Percentiles rank a stretch among this genome's conserved stretches.
Evolutionary conservation across 345 rosid genomes (phyloP).

Genomic region (Acer negundo): DNA sequence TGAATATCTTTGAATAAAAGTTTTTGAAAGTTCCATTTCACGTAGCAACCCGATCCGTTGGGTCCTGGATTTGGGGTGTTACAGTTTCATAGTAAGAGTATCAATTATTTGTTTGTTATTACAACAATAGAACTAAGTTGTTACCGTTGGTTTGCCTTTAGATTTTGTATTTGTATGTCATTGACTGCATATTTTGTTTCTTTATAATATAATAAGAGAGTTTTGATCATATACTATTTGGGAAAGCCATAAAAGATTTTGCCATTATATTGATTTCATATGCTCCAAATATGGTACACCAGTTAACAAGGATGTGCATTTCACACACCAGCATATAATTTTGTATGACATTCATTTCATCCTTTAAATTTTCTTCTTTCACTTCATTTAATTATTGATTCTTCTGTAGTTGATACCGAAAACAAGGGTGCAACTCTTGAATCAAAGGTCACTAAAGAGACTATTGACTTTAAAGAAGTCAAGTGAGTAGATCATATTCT

Average conservation of each 20-base stretch:
- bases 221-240: background rate
- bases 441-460: conserved; percentile 61
- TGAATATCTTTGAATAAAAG: too few relatives aligned
- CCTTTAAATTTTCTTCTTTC: background rate
- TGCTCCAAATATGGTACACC: too few relatives aligned
- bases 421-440: conserved; percentile 60
- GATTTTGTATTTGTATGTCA: background rate
- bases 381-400: conserved; percentile 2
- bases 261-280: background rate
- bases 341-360: background rate
- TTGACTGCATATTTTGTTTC: background rate
- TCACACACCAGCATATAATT: background rate
- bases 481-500: conserved; percentile 85
- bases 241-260: background rate
- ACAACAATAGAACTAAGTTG: background rate
- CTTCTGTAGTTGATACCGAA: conserved; percentile 67
- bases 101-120: background rate
- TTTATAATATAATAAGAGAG: background rate
- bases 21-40: too few relatives aligned
- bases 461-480: conserved; percentile 80
- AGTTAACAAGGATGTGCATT: too few relatives aligned
- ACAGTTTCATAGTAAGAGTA: background rate
- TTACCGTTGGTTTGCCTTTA: background rate
- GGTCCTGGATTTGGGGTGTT: too few relatives aligned
- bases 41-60: too few relatives aligned